A percentile compares a stretch with the other conserved stretches of the same genome.
These are phyloP conservation scores for Halophytophthora polymorphica DNA, from an alignment of 352 stramenopile species.

Conservation along the genomic window DNA sequence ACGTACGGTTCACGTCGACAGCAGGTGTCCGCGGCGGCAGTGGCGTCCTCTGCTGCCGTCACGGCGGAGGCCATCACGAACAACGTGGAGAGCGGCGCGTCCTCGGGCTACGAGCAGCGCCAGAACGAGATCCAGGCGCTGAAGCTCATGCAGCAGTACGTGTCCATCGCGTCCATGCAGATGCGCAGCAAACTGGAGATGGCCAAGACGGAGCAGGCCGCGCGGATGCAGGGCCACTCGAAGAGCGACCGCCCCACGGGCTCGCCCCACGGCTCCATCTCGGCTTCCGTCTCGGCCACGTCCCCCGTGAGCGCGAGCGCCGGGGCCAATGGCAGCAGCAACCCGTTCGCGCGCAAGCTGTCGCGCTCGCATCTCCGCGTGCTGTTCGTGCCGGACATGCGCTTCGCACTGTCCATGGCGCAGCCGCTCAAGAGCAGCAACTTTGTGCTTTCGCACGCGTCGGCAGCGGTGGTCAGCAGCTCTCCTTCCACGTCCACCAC, in stretches of 20 bases:
- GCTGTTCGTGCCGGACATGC: slow-evolving; percentile 64
- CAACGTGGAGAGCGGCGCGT: slow-evolving; percentile 16
- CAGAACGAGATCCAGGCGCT: slow-evolving; percentile 79
- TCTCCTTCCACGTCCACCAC: slow-evolving; percentile 16
- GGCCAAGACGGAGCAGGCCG: slow-evolving; percentile 73
- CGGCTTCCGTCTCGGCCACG: slow-evolving; percentile 21
- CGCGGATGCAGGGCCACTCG: slow-evolving; percentile 51
- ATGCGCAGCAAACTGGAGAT: slow-evolving; percentile 89
- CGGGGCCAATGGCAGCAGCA: slow-evolving; percentile 22
- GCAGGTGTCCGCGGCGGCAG: slow-evolving; percentile 24
- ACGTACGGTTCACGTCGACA: slow-evolving; percentile 40
- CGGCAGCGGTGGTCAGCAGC: slow-evolving; percentile 10
- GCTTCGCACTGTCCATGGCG: slow-evolving; percentile 53
- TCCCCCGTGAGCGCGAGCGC: slow-evolving; percentile 17
- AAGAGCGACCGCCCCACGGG: slow-evolving; percentile 31
- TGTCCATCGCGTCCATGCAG: slow-evolving; percentile 84
- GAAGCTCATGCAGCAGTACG: slow-evolving; percentile 87
- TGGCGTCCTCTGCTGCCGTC: slow-evolving; percentile 21
- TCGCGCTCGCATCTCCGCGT: slow-evolving; percentile 56
- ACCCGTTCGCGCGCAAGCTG: slow-evolving; percentile 54
- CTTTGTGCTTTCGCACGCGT: slow-evolving; percentile 31
- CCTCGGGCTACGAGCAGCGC: slow-evolving; percentile 54
- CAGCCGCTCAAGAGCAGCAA: slow-evolving; percentile 44
- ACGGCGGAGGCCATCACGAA: slow-evolving; percentile 24
- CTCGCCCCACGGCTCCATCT: slow-evolving; percentile 21